Base-by-base conservation (phyloP, 2,329 filamentous ascomycete genomes). In the Eutypa lata region DNA sequence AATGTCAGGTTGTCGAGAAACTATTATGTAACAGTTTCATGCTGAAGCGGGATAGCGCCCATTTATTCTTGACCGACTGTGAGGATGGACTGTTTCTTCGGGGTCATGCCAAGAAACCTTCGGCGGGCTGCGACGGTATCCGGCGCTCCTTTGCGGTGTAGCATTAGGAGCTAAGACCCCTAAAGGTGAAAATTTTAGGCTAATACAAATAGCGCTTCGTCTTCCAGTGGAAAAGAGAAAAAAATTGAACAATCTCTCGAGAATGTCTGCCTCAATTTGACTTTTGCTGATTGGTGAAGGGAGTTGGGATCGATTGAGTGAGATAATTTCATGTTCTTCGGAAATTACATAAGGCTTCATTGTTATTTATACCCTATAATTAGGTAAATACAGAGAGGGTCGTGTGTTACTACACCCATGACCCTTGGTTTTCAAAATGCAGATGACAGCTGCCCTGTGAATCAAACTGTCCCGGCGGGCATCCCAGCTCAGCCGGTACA, bases 401-500 rank as follows among this genome's bases (percentile, higher is more conserved):
- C 22, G 35, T 18, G 35, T 38, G 35, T 7, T 45, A 45, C 42
- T 24, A 24, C 42, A 26, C 42, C 42, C 50, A 63, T 63, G 61
- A 61, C 58, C 58, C 53, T 53, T 45, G 46, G 50, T 8, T 52
- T 50, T n/a, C 47, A 53, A 46, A 53, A 63, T 63, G 61, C 61
- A 63, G 61, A 63, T 63, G 61, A 63, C 61, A 63, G 61, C 61
- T 63, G 61, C 59, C 57, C 57, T 55, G 60, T 63, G 56, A 63
- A 63, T 59, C 59, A 63, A 63, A 63, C 61, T 63, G 61, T 63
- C 61, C 58, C 58, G 59, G 53, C 59, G 54, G 57, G 42, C 24
- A 50, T 48, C 52, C n/a, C 43, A 46, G 26, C 54, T 24, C 53
- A 56, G 57, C 55, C 57, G 59, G 61, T 52, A 53, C 55, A 57